Evolutionary conservation across 495 filamentous ascomycete species (phyloP).

Genomic region (Ascodesmis nigricans): DNA sequence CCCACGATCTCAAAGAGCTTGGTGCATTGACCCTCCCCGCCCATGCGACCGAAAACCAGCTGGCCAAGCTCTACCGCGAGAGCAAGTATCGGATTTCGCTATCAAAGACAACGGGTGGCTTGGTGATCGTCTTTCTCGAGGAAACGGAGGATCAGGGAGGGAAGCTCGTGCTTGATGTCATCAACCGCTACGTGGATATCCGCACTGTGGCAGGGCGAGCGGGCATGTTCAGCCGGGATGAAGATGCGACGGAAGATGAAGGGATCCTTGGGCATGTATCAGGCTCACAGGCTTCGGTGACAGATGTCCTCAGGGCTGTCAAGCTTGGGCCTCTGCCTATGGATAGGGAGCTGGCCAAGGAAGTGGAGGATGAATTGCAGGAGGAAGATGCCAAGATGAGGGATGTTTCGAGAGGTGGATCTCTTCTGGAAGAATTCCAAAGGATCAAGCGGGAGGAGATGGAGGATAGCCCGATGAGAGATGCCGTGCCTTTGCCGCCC

Average conservation of each 20-base stretch:
- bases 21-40: conserved; percentile 46
- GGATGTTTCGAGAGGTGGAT: conserved; percentile 45
- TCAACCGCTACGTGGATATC: conserved; percentile 52
- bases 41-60: conserved; percentile 48
- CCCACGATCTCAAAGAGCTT: conserved; percentile 50
- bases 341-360: conserved; percentile 53
- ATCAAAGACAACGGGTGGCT: conserved; percentile 53
- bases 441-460: conserved; percentile 77
- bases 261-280: conserved; percentile 83
- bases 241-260: conserved; percentile 55
- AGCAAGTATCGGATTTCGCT: conserved; percentile 78
- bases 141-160: conserved; percentile 60
- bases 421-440: conserved; percentile 21
- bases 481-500: conserved; percentile 62
- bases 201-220: conserved; percentile 42
- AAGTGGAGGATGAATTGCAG: conserved; percentile 62
- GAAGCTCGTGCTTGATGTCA: conserved; percentile 44
- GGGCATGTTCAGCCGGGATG: conserved; percentile 25
- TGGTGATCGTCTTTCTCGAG: conserved; percentile 72
- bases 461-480: conserved; percentile 54
- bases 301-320: conserved; percentile 37
- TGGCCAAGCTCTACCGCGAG: conserved; percentile 51
- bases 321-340: conserved; percentile 59
- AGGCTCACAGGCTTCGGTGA: conserved; percentile 57
- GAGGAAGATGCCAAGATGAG: conserved; percentile 56